phyloP scores from a whole-genome alignment of 2,329 filamentous ascomycete genomes.

The Epicoccum sorghinum region DNA sequence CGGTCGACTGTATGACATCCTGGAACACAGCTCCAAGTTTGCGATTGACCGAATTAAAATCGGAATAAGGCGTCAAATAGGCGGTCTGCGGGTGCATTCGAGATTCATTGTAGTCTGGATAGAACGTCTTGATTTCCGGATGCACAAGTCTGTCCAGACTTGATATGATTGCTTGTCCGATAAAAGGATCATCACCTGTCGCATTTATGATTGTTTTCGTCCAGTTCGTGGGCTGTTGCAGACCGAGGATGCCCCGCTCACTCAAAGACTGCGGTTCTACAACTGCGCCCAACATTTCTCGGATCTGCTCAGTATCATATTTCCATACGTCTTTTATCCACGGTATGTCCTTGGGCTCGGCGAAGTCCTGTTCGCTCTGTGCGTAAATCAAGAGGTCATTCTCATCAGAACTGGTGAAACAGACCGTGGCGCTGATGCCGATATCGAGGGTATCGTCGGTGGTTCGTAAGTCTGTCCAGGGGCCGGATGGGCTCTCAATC shows the following conservation, averaged over 20 bases:
- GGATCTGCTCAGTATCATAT: background rate
- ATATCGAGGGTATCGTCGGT: background rate
- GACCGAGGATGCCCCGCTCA: constrained; percentile 1
- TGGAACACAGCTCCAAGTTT: constrained; percentile 15
- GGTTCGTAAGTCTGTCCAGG: background rate
- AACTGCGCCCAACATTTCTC: background rate
- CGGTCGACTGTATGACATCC: constrained; percentile 7
- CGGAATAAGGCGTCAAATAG: background rate
- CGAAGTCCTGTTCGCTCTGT: background rate
- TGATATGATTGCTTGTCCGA: background rate
- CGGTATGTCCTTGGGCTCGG: background rate
- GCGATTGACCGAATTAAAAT: constrained; percentile 6
- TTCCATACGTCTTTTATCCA: background rate
- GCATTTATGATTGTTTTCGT: background rate
- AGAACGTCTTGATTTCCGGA: background rate
- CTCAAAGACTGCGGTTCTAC: background rate
- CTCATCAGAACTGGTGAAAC: background rate
- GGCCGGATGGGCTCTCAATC: background rate
- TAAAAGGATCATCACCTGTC: background rate
- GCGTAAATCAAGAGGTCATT: background rate
- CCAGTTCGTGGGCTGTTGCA: background rate
- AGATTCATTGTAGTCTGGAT: background rate
- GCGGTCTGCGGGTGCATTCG: background rate
- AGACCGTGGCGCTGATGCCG: constrained; percentile 2
- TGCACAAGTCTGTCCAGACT: background rate